Conservation (phyloP, 805 yeast species). For the Candida chilensis region DNA sequence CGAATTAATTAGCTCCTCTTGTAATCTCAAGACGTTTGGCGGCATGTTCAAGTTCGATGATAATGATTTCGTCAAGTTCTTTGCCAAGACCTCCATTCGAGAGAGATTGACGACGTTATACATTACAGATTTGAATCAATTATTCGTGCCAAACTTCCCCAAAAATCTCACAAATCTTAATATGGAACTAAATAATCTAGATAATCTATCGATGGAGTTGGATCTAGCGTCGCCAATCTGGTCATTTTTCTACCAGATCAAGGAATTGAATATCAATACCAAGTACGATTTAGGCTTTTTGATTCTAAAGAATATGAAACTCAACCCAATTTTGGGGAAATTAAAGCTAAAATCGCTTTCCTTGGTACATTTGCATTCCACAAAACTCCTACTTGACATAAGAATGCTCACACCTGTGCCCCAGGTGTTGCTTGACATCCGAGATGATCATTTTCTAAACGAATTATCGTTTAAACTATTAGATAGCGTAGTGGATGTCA, state of each 20-base stretch:
- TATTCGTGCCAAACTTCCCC: neutral
- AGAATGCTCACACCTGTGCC: neutral
- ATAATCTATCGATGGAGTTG: neutral
- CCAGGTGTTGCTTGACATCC: neutral
- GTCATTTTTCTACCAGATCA: neutral
- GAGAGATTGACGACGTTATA: neutral
- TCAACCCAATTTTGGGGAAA: neutral
- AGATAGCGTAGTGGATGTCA: neutral
- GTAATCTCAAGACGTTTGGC: neutral
- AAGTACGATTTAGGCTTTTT: neutral
- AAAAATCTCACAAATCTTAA: neutral
- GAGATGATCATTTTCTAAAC: neutral
- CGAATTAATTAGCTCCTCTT: neutral
- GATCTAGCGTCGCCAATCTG: neutral
- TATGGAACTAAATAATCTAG: neutral
- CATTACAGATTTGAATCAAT: slow-evolving; percentile 1
- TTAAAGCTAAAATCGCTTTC: neutral
- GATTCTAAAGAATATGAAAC: neutral
- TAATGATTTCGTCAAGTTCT: slow-evolving; percentile 1
- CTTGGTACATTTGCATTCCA: neutral
- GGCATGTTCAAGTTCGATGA: slow-evolving; percentile 1
- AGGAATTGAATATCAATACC: slow-evolving; percentile 1
- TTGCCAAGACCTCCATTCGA: neutral
- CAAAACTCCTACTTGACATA: neutral
- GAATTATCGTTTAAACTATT: neutral